Percentiles rank a stretch among this genome's conserved stretches.
Evolutionary conservation across 768 basidiomycete genomes (phyloP).

Genomic region (Gyrodon lividus): DNA sequence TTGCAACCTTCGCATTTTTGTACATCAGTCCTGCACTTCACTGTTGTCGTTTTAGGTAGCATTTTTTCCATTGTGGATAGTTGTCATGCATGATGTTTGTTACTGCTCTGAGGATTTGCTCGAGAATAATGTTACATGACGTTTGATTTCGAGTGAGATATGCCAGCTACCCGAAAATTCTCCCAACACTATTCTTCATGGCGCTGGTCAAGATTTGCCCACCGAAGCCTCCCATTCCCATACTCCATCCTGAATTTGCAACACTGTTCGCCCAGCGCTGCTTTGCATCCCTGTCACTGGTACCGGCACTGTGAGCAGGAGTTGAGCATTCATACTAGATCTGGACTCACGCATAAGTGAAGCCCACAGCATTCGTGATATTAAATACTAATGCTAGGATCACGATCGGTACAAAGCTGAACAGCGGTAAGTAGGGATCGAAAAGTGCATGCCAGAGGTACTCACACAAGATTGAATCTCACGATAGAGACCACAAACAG

Average conservation of each 20-base stretch:
- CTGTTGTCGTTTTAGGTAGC: conserved; percentile 6
- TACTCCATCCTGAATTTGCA: conserved; percentile 65
- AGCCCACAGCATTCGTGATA: conserved; percentile 91
- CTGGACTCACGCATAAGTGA: conserved; percentile 82
- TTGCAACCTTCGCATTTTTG: conserved; percentile 29
- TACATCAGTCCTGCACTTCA: conserved; percentile 27
- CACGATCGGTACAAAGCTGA: conserved; percentile 93
- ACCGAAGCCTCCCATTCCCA: conserved; percentile 79
- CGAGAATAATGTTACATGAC: conserved; percentile 4
- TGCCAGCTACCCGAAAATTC: conserved; percentile 57
- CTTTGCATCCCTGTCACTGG: conserved; percentile 89
- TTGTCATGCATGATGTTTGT: conserved; percentile 7
- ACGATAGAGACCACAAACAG: conserved; percentile 87
- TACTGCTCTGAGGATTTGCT: not conserved
- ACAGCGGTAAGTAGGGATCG: conserved; percentile 9
- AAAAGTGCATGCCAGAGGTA: conserved; percentile 15
- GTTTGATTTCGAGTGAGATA: not conserved
- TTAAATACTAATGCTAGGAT: conserved; percentile 95
- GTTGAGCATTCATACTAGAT: conserved; percentile 5
- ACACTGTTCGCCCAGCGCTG: conserved; percentile 83
- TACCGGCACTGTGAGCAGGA: conserved; percentile 9
- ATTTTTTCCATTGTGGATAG: conserved; percentile 6
- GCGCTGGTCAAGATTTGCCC: conserved; percentile 81
- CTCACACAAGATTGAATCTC: conserved; percentile 85
- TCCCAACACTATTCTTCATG: conserved; percentile 78